Base-by-base conservation (phyloP, 2,329 filamentous ascomycete genomes). In the Colletotrichum sublineola region DNA sequence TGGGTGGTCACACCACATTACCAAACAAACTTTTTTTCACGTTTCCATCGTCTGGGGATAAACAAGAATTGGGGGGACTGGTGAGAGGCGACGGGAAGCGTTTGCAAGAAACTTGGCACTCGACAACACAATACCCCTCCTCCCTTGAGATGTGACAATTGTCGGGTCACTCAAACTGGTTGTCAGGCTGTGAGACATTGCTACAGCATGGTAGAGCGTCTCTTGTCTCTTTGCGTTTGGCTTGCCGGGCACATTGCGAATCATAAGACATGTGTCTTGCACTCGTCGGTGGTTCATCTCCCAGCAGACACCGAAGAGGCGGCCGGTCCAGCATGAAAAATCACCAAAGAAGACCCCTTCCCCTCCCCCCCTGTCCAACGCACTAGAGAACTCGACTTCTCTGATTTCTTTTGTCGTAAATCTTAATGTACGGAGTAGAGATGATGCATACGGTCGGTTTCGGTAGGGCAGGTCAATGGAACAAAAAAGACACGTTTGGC, bases 331-430 rank as follows among this genome's bases (percentile, higher is more conserved):
- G 24, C 52, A 38, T n/a, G 33, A 63, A 40, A 53, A 52, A 33
- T 20, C 33, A 63, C 46, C 33, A 63, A 48, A 36, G 20, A 24
- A 18, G 20, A n/a, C 44, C 18, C 9, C 46, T 11, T 24, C 20
- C 53, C 24, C 57, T 12, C 36, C 29, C 24, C 33, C 24, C 56
- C 42, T 46, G n/a, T 46, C 36, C 42, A 29, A 52, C 44, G n/a
- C 65, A 40, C 62, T 42, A 38, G 56, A 56, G 55, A 48, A 71
- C 20, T 56, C 50, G 46, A 40, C 67, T 63, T 64, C 33, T 63
- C 44, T 67, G 40, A 71, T 73, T 73, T 73, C 71, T 67, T 73
- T 73, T 73, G 71, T 73, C 67, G 57, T 67, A 71, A 73, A 69
- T 33, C 50, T 67, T 73, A 73, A 73, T 67, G 71, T 60, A 73